Evolutionary conservation across 2,329 filamentous ascomycete genomes (phyloP), one percentile per base, ranked within the genome.

Genomic region (Monosporascus sp.): DNA sequence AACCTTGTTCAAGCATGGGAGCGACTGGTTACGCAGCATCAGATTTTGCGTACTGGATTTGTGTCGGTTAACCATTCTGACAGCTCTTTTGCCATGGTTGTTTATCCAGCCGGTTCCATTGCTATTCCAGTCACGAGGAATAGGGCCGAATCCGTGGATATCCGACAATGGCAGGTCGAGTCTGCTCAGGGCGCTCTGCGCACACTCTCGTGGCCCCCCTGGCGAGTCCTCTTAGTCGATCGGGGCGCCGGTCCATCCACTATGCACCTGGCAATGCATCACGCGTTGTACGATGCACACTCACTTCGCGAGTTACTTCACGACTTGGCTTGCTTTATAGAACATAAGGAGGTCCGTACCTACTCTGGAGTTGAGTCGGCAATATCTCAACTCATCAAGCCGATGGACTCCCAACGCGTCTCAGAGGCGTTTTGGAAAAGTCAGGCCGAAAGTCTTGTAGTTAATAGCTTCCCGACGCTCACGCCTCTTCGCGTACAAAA

Each of bases 231-330:
- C 0, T 48, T 91, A 1, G 64, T 78, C 0, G 59, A 74, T 3
- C 45, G 56, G 1, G 51, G 63, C 0, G 49, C 56, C 7, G 45
- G 50, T 1, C 37, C 57, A 5, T 37, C 54, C 9, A 61, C 48
- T 2, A 76, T 80, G 69, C 72, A 78, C 47, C 57, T 84, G 4
- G 66, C 74, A 1, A 76, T 91, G 3, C 87, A 95, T 58, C 92
- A 97, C 70, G 88, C 89, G 0, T 74, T 97, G 0, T 97, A 95
- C 60, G 92, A 97, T 72, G 92, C 91, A 0, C 78, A 83, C 41
- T 91, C 90, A 8, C 72, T 97, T 11, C 74, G 81, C 3, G 64
- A 76, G 1, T 77, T 97, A 1, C 70, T 96, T 2, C 64, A 74
- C 0, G 81, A 87, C 59, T 73, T 96, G 14, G 58, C 62, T 1